Evolutionary conservation across 352 stramenopile species (phyloP), one percentile per base, ranked within the genome.

Genomic region (Globisporangium okanoganense): DNA sequence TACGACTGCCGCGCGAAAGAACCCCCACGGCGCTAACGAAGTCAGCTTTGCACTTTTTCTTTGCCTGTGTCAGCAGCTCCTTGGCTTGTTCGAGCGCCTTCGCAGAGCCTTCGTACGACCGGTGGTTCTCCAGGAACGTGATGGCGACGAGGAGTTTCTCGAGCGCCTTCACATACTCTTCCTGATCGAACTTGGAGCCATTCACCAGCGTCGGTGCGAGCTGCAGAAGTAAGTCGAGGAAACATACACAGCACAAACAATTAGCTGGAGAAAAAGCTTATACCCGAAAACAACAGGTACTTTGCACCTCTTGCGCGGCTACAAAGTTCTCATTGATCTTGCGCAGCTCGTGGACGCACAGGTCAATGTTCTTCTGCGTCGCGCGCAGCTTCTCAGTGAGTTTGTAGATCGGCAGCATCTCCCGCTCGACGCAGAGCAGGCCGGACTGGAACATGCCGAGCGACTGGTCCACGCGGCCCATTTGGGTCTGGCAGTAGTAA

Each of bases 371-470:
- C 66, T 86, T 85, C 61, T 94, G 85, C 18, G 82, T 92, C 61
- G 79, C 79, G 59, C 82, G 78, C 20, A 94, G 75, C 64, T 82
- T 79, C 63, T 91, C 82, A 0, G 85, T 94, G 66, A 94, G 80
- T 52, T 86, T 88, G 71, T 94, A 94, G 61, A 94, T 84, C 25
- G 84, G 82, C 58, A 89, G 68, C 84, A 91, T 94, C 69, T 94
- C 78, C 25, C 71, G 67, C 75, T 94, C 84, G 38, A 94, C 82
- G 43, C 80, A 76, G 18, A 88, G 49, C 13, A 94, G 66, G 1
- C 82, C 82, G 9, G 63, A 66, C 68, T 94, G 83, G 57, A 94
- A 85, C 10, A 66, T 70, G 51, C 65, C 53, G 16, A 94, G 70
- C 61, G 79, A 80, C 47, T 75, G 65, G 44, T 82, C 63, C 56